Evolutionary conservation across 345 rosid genomes (phyloP), one percentile per base, ranked within the genome.

Genomic region (Lumnitzera littorea): DNA sequence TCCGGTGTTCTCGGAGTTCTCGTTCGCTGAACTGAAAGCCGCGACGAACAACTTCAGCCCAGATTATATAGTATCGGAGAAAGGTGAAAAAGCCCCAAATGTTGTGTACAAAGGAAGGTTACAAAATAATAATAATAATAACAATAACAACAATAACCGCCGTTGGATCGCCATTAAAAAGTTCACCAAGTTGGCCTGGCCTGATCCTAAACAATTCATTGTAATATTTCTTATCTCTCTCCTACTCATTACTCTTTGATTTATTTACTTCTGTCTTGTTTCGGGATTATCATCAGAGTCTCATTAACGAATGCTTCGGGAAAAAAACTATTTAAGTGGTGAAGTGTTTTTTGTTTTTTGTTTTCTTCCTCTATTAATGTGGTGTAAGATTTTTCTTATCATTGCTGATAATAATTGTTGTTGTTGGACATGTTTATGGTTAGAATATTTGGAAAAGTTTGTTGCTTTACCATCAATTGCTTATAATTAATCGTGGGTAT

Each of bases 1-100:
- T 36, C 43, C 67, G 11, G 78, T 76, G 60, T 77, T 92, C 68
- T 61, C 71, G 11, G 95, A 86, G 89, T 91, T 83, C 79, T 82
- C 91, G 0, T 74, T 81, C 4, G 70, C 82, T 16, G 98, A 85
- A 67, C 84, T 92, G 25, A 85, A 78, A 65, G 77, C 85, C 15
- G 98, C 98, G 20, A 92, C 98, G 24, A 81, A 82, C 67, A 80
- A 87, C 76, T 92, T 89, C 73, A 72, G 82, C 82, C 23, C 86
- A 58, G 88, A 92, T 52, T 75, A 70, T 17, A 78, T 92, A 66
- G 84, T 89, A 0, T 92, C 96, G 2, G 91, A 78, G 77, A 73
- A 84, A 71, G 84, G 91, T 13, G 96, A 82, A 29, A 87, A 84
- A 71, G 82, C 88, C n/a, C 84, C 90, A 24, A 89, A 92, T 73